Conservation (phyloP, 352 stramenopile species). For the Pythium aristosporum region DNA sequence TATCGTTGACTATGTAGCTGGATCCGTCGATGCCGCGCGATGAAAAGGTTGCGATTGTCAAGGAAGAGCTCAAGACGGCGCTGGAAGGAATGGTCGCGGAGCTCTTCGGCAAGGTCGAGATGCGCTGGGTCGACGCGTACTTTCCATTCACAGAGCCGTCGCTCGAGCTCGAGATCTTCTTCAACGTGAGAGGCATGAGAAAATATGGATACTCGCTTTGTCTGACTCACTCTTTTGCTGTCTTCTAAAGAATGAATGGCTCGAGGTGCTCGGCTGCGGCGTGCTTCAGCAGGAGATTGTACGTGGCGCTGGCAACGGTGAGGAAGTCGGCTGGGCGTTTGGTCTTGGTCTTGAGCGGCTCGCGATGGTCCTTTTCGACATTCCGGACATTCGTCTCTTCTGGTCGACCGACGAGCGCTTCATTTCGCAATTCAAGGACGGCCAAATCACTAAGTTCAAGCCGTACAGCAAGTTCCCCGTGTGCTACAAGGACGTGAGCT, state of each 20-base stretch:
- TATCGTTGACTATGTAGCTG: conserved; percentile 29
- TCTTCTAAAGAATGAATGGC: conserved; percentile 88
- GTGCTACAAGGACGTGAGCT: conserved; percentile 99
- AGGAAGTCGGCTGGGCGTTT: conserved; percentile 96
- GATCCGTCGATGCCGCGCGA: conserved; percentile 52
- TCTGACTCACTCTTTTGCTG: background rate
- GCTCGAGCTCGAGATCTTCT: conserved; percentile 98
- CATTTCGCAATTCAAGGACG: conserved; percentile 91
- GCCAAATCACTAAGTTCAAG: conserved; percentile 95
- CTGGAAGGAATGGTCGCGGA: conserved; percentile 94
- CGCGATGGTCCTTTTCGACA: conserved; percentile 99
- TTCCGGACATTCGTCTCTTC: conserved; percentile 99
- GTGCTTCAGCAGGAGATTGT: conserved; percentile 96
- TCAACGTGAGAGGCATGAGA: too few species aligned
- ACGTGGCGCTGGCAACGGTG: conserved; percentile 77
- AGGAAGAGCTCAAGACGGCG: conserved; percentile 94
- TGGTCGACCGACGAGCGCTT: conserved; percentile 96
- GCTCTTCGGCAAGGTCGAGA: conserved; percentile 93
- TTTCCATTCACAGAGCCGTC: conserved; percentile 99
- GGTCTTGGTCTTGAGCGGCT: conserved; percentile 97
- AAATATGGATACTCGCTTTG: too few species aligned
- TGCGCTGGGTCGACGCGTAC: conserved; percentile 98
- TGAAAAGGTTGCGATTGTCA: conserved; percentile 78
- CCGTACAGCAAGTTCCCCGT: conserved; percentile 98
- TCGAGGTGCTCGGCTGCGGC: conserved; percentile 98